Percentiles rank a stretch among this genome's conserved stretches.
These are phyloP conservation scores for Raffaelea ambrosiae DNA, from an alignment of 2,329 filamentous ascomycete genomes.

Conservation along the genomic window DNA sequence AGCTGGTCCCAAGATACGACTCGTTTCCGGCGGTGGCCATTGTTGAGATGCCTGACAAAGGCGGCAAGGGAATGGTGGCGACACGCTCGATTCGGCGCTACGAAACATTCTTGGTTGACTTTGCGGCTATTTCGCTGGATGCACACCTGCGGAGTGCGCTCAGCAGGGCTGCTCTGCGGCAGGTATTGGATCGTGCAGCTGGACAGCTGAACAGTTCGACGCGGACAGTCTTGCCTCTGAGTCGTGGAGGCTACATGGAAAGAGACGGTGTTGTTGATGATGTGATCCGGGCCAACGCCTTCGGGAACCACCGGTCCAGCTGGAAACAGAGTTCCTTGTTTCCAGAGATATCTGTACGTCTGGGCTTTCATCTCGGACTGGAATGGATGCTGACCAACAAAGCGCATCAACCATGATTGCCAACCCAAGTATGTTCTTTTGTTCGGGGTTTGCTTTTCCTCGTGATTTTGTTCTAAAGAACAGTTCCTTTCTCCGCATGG, in stretches of 20 bases:
- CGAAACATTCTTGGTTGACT: slow-evolving; percentile 22
- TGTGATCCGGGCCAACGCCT: slow-evolving; percentile 21
- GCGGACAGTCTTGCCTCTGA: too few relatives aligned
- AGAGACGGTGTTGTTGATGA: slow-evolving; percentile 17
- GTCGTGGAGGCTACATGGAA: slow-evolving; percentile 16
- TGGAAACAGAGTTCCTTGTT: slow-evolving; percentile 5
- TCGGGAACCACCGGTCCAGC: slow-evolving; percentile 15
- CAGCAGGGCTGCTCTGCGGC: too few relatives aligned
- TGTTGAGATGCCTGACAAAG: slow-evolving; percentile 19
- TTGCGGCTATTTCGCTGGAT: slow-evolving; percentile 20
- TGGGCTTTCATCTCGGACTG: background rate
- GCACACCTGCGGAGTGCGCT: slow-evolving; percentile 17
- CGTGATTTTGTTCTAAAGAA: background rate
- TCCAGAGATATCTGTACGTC: slow-evolving; percentile 4
- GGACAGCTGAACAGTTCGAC: too few relatives aligned
- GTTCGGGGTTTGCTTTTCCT: background rate
- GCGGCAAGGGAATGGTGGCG: slow-evolving; percentile 20
- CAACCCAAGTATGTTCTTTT: slow-evolving; percentile 16
- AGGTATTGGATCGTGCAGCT: too few relatives aligned
- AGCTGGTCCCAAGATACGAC: background rate
- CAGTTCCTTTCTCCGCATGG: slow-evolving; percentile 16
- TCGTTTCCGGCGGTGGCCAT: slow-evolving; percentile 8
- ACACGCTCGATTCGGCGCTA: slow-evolving; percentile 17
- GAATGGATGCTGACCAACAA: background rate
- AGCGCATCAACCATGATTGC: slow-evolving; percentile 20